These are phyloP conservation scores for Aspergillus sp. DNA, from an alignment of 2,329 filamentous ascomycete genomes.

Conservation along the genomic window DNA sequence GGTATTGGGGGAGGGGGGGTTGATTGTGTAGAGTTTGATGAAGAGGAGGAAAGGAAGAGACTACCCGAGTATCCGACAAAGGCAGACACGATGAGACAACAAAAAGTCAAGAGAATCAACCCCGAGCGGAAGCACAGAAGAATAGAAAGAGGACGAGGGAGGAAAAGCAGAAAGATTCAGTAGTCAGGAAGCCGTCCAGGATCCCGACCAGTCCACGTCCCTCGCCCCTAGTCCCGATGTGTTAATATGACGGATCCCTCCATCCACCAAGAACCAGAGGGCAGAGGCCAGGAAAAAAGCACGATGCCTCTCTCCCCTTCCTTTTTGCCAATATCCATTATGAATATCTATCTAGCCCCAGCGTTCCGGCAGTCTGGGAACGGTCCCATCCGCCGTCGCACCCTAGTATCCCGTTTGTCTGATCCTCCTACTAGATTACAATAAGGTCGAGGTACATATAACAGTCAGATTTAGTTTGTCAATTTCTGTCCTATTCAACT, in stretches of 20 bases:
- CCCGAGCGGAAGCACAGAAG: slow-evolving; percentile 24
- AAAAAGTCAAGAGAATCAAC: slow-evolving; percentile 15
- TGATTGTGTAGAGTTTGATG: slow-evolving; percentile 15
- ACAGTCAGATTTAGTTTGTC: background rate
- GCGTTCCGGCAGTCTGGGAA: slow-evolving; percentile 15
- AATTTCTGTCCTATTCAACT: background rate
- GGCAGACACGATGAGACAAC: slow-evolving; percentile 2
- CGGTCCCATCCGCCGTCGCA: slow-evolving; percentile 1
- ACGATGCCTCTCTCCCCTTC: slow-evolving; percentile 14
- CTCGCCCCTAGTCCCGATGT: slow-evolving; percentile 46
- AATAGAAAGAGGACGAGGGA: slow-evolving; percentile 16
- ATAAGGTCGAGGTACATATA: background rate
- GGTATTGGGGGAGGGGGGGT: background rate
- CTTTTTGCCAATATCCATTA: background rate
- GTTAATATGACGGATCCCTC: slow-evolving; percentile 48
- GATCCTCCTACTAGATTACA: background rate
- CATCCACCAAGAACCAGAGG: slow-evolving; percentile 34
- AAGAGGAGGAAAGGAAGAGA: slow-evolving; percentile 14
- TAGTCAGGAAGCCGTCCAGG: slow-evolving; percentile 36
- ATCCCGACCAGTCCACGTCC: slow-evolving; percentile 40
- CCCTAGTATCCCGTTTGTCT: background rate
- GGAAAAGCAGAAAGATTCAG: slow-evolving; percentile 18
- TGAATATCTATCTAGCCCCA: background rate
- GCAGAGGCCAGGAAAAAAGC: slow-evolving; percentile 15
- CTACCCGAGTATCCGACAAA: background rate